phyloP scores from a whole-genome alignment of 2,329 filamentous ascomycete genomes.

The Arthrinium phaeospermum region DNA sequence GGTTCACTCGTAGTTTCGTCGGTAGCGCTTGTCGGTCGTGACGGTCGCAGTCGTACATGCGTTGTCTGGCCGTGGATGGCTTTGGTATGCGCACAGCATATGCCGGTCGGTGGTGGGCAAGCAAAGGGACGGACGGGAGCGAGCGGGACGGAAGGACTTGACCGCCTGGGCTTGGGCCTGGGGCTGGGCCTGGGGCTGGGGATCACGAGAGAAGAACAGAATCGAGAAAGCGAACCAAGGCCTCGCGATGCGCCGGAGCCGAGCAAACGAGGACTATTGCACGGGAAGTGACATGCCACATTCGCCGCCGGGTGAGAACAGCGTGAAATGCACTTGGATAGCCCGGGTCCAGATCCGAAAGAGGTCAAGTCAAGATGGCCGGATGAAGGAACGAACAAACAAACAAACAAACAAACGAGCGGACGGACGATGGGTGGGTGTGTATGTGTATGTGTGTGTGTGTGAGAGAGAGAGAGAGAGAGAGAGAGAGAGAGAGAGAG shows the following conservation, averaged over 20 bases:
- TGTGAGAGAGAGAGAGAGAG: no score
- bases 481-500: no score
- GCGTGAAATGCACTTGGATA: background rate
- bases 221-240: background rate
- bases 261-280: background rate
- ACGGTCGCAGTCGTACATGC: background rate
- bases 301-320: background rate
- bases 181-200: background rate
- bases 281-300: background rate
- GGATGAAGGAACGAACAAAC: background rate
- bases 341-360: background rate
- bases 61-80: background rate
- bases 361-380: background rate
- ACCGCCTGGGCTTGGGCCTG: background rate
- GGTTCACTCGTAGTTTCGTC: background rate
- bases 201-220: background rate
- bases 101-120: background rate
- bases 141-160: background rate
- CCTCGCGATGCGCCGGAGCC: background rate
- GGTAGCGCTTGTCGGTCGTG: background rate
- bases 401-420: background rate
- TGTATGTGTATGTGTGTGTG: background rate
- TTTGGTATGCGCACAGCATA: background rate
- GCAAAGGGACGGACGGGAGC: background rate
- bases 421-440: background rate